Evolutionary conservation across 257 asterid genomes (phyloP).

Genomic region (Solanum paucissectum): DNA sequence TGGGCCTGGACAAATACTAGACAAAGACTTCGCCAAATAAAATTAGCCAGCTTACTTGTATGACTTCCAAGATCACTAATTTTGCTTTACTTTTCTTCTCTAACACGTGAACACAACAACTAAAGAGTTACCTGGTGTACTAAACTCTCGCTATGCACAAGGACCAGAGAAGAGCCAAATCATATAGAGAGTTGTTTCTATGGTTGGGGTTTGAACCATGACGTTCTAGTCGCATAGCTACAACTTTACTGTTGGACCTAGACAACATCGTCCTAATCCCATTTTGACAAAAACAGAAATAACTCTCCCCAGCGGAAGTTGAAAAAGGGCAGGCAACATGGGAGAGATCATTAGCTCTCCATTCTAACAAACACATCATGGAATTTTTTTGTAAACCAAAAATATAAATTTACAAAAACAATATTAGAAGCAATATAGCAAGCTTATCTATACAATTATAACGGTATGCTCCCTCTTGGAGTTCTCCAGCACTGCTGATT

Average conservation of each 20-base stretch:
- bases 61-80: neutral
- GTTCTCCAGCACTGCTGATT: slow-evolving; percentile 32
- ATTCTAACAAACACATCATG: neutral
- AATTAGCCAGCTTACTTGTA: neutral
- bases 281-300: neutral
- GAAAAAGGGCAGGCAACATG: neutral
- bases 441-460: neutral
- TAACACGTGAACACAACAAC: neutral
- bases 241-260: neutral
- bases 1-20: too few species aligned
- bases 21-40: neutral
- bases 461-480: slow-evolving; percentile 9
- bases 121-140: neutral
- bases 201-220: neutral
- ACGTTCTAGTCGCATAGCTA: neutral
- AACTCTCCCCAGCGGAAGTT: neutral
- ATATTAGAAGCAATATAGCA: neutral
- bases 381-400: neutral
- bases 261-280: neutral
- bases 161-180: neutral
- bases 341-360: neutral
- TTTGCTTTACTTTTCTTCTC: neutral
- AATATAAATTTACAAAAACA: neutral
- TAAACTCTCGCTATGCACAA: neutral
- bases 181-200: neutral